phyloP scores from a whole-genome alignment of 1,139 yeast species.

The Diutina siamensis region DNA sequence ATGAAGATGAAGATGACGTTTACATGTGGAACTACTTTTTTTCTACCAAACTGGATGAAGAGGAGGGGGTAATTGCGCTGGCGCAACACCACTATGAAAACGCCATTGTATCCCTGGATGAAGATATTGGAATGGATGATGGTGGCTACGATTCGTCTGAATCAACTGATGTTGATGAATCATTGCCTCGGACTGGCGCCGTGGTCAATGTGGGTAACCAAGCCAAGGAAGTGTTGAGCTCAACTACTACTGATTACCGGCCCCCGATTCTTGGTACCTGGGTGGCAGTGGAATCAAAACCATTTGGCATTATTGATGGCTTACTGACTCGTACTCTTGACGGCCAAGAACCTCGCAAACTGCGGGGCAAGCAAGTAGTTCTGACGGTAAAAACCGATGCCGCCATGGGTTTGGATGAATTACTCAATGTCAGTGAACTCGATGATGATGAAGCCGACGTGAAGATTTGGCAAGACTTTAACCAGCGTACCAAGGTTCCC shows the following conservation, averaged over 20 bases:
- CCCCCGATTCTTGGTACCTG: conserved; percentile 93
- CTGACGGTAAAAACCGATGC: conserved; percentile 20
- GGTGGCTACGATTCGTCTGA: conserved; percentile 48
- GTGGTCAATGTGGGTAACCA: conserved; percentile 52
- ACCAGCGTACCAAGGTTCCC: conserved; percentile 51
- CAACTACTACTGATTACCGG: conserved; percentile 71
- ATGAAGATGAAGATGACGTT: conserved; percentile 30
- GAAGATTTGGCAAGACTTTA: conserved; percentile 41
- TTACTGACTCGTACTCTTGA: conserved; percentile 68
- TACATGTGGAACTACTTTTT: conserved; percentile 47
- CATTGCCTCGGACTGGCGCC: conserved; percentile 56
- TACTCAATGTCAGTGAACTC: conserved; percentile 76
- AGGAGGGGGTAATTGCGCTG: conserved; percentile 6
- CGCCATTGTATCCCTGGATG: conserved; percentile 2
- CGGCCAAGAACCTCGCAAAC: conserved; percentile 1
- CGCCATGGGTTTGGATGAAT: conserved; percentile 73
- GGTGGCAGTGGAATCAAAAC: conserved; percentile 68
- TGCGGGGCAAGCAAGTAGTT: background rate
- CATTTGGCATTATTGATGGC: conserved; percentile 92
- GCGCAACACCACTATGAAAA: background rate
- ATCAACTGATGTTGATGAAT: conserved; percentile 83
- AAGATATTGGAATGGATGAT: conserved; percentile 11
- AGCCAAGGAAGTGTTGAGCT: conserved; percentile 81
- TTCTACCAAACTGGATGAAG: conserved; percentile 30
- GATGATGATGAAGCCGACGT: conserved; percentile 58